These are phyloP conservation scores for Fusarium ambrosium DNA, from an alignment of 2,329 filamentous ascomycete species.

Conservation along the genomic window DNA sequence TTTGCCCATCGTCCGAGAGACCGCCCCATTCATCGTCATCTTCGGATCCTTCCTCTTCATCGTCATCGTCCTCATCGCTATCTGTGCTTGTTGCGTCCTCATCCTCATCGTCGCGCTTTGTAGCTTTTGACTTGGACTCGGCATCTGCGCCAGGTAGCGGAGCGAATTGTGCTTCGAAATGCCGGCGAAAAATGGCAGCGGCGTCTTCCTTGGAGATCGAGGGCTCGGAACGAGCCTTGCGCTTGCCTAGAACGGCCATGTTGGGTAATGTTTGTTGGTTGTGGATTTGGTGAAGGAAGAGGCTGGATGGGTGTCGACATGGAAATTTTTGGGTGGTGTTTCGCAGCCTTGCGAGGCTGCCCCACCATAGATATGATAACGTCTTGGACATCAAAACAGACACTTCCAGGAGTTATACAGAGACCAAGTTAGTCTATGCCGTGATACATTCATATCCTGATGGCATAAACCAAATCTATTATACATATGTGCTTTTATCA, in stretches of 20 bases:
- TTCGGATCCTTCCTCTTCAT: conserved; percentile 39
- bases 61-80: conserved; percentile 53
- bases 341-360: conserved; percentile 48
- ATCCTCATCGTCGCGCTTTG: conserved; percentile 43
- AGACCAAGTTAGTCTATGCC: background rate
- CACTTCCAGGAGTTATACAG: background rate
- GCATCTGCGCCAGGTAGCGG: conserved; percentile 66
- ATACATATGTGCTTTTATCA: background rate
- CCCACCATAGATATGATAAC: conserved; percentile 32
- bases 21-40: conserved; percentile 48
- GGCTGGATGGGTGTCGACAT: conserved; percentile 10
- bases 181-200: conserved; percentile 81
- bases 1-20: conserved; percentile 44
- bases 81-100: conserved; percentile 49
- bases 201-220: conserved; percentile 64
- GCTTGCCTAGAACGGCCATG: conserved; percentile 65
- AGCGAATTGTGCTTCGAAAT: conserved; percentile 91
- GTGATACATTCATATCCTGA: background rate
- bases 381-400: background rate
- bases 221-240: conserved; percentile 55
- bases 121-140: conserved; percentile 45
- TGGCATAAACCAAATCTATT: background rate
- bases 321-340: conserved; percentile 37
- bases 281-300: conserved; percentile 10
- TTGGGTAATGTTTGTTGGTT: background rate